phyloP scores from a whole-genome alignment of 257 asterid genomes.

The Verbena officinalis region DNA sequence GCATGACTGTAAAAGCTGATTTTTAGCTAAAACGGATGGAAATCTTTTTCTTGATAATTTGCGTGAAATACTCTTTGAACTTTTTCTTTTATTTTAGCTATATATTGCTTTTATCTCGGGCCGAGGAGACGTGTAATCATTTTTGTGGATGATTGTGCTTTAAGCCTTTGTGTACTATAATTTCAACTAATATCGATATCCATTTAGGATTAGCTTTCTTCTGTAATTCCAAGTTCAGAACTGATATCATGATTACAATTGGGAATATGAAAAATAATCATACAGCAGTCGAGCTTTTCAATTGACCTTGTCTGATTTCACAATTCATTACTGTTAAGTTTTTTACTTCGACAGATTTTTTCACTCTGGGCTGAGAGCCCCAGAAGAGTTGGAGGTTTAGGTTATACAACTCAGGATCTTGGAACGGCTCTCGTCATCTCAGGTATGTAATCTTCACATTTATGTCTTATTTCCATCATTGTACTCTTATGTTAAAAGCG shows the following conservation, averaged over 20 bases:
- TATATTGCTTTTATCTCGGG: no score
- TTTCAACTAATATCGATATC: no score
- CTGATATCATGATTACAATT: background rate
- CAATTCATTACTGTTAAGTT: background rate
- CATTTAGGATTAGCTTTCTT: no score
- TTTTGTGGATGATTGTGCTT: no score
- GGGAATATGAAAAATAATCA: background rate
- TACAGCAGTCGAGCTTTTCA: background rate
- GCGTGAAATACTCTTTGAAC: no score
- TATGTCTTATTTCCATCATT: background rate
- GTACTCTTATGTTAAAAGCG: background rate
- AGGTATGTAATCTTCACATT: conserved; percentile 37
- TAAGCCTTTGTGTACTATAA: no score
- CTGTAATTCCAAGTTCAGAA: no score
- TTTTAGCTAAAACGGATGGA: no score
- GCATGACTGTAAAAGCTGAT: no score
- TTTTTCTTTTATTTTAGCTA: no score
- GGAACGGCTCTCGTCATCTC: conserved; percentile 82
- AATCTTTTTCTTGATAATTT: no score
- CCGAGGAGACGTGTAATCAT: no score
- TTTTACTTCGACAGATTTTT: conserved; percentile 54
- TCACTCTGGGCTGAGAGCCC: conserved; percentile 95
- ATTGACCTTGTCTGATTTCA: background rate
- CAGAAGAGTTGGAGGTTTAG: conserved; percentile 72
- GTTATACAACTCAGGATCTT: conserved; percentile 67